A percentile compares a stretch with the other conserved stretches of the same genome.
Evolutionary conservation across 768 basidiomycete species (phyloP).

Genomic region (Chlorophyllum brunneum): DNA sequence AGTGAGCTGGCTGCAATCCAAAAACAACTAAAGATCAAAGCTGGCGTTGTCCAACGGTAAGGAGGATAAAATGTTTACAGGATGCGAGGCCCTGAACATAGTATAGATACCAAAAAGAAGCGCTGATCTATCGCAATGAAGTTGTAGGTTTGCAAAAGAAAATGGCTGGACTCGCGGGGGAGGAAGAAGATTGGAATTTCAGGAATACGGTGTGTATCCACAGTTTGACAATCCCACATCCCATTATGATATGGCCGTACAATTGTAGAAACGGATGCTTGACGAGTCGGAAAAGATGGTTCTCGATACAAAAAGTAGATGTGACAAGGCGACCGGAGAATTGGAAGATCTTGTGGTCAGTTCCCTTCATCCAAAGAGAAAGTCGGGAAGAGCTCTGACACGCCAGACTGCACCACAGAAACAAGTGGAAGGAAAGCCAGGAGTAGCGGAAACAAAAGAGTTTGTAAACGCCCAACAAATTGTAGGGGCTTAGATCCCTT

Average conservation of each 20-base stretch:
- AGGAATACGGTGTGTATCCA: constrained; percentile 56
- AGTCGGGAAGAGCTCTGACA: neutral
- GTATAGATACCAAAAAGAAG: constrained; percentile 65
- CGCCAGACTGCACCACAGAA: constrained; percentile 15
- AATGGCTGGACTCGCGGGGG: constrained; percentile 58
- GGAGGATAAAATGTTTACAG: neutral
- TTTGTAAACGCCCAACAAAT: constrained; percentile 56
- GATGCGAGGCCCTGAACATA: constrained; percentile 1
- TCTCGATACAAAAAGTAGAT: constrained; percentile 54
- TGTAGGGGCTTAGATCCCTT: neutral
- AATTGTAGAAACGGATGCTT: constrained; percentile 53
- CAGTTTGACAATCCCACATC: neutral
- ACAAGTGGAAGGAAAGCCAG: constrained; percentile 39
- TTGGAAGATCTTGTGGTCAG: constrained; percentile 67
- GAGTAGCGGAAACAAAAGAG: constrained; percentile 37
- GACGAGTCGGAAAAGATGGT: constrained; percentile 85
- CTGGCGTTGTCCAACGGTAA: constrained; percentile 63
- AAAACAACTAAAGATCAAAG: constrained; percentile 76
- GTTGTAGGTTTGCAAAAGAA: constrained; percentile 51
- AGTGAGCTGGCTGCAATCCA: constrained; percentile 45
- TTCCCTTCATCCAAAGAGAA: constrained; percentile 16
- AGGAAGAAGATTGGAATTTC: constrained; percentile 71
- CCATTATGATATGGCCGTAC: neutral
- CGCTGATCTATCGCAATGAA: constrained; percentile 62
- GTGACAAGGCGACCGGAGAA: constrained; percentile 61